Conservation (phyloP, 2,329 filamentous ascomycete genomes). For the Aspergillus candidus region DNA sequence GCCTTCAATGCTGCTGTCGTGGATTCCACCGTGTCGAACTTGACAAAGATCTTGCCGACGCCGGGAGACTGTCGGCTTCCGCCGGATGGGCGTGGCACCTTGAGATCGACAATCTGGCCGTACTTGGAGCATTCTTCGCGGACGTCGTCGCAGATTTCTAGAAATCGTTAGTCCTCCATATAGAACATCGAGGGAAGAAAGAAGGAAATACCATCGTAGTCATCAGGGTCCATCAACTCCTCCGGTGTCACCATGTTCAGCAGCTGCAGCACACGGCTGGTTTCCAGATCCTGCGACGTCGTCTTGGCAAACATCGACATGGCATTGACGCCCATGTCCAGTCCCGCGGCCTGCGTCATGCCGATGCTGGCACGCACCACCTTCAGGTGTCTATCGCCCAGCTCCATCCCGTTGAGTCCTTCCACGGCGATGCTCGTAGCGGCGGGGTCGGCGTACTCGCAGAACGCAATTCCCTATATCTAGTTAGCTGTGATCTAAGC, state of each 20-base stretch:
- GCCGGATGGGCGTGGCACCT: slow-evolving; percentile 81
- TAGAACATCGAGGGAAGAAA: neutral
- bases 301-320: slow-evolving; percentile 97
- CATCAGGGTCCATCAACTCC: slow-evolving; percentile 86
- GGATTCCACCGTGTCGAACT: slow-evolving; percentile 72
- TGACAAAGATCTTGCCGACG: slow-evolving; percentile 96
- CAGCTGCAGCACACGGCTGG: slow-evolving; percentile 78
- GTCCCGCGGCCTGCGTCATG: slow-evolving; percentile 81
- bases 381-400: slow-evolving; percentile 79
- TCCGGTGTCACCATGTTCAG: slow-evolving; percentile 98
- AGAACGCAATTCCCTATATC: slow-evolving; percentile 83
- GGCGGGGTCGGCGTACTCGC: slow-evolving; percentile 75
- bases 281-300: slow-evolving; percentile 69
- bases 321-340: slow-evolving; percentile 94
- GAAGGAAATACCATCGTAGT: slow-evolving; percentile 72
- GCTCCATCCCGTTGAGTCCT: slow-evolving; percentile 85
- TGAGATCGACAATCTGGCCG: slow-evolving; percentile 77
- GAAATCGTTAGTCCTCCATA: slow-evolving; percentile 2
- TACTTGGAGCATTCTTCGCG: slow-evolving; percentile 90
- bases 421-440: slow-evolving; percentile 80
- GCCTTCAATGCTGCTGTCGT: slow-evolving; percentile 79
- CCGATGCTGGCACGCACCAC: slow-evolving; percentile 87
- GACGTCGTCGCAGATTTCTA: slow-evolving; percentile 96
- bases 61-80: slow-evolving; percentile 78
- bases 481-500: slow-evolving; percentile 8